Evolutionary conservation across 176 grass and related monocot species (phyloP), one percentile per base, ranked within the genome.

Genomic region (Phoenix dactylifera): DNA sequence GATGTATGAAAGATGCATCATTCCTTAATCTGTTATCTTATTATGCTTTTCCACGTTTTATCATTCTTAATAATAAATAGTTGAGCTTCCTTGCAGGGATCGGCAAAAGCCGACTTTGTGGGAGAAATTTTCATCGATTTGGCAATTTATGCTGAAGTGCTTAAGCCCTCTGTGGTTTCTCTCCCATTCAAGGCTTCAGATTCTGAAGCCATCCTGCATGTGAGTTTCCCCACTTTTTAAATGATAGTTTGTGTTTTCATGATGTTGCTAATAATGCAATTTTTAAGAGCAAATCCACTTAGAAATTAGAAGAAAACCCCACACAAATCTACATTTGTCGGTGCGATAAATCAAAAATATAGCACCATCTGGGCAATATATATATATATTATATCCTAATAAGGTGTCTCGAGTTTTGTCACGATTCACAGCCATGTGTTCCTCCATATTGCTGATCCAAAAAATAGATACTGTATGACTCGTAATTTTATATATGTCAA

Each of bases 61-160:
- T 25, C n/a, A 12, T 20, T 0, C 4, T 9, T 3, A 10, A 44
- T 44, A 14, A 44, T 44, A 14, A 44, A 12, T 44, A 3, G 35
- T 44, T 44, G 9, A 44, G 35, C 15, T 18, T 6, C 35, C 25
- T 24, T 54, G 71, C 86, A 98, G 94, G 84, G 79, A 18, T 77
- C 94, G 18, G 83, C 22, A 73, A 85, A 98, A 78, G 76, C 73
- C 56, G 94, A 78, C 52, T 50, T 98, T 26, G 77, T 98, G 59
- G 94, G 94, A 59, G 88, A 98, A 58, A 79, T 72, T 35, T 86
- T 65, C 32, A 58, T 83, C 52, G 89, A 98, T 72, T 72, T 98
- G 71, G 74, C 84, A 66, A 79, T 93, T 6, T 98, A 98, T 81
- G 72, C 70, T 10, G 85, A 93, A 64, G 82, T 65, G 71, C 81